A percentile compares a stretch with the other conserved stretches of the same genome.
These are phyloP conservation scores for Astrothelium subdiscretum DNA, from an alignment of 495 filamentous ascomycete genomes.

Conservation along the genomic window DNA sequence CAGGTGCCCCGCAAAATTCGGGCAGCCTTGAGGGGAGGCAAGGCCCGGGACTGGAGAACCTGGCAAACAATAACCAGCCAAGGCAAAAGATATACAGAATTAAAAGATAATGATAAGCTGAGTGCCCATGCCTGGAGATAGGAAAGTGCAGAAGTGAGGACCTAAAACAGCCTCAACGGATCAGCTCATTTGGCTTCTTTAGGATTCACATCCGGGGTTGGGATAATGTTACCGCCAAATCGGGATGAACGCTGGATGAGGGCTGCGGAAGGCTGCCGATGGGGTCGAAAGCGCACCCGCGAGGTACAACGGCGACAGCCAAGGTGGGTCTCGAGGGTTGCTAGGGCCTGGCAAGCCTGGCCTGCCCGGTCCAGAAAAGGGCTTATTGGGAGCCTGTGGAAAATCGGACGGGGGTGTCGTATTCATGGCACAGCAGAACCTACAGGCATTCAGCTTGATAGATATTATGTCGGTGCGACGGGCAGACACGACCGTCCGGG, in stretches of 20 bases:
- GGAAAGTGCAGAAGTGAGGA: not conserved
- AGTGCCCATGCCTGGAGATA: not conserved
- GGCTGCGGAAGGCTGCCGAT: constrained; percentile 1
- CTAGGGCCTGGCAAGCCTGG: not conserved
- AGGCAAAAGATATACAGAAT: not conserved
- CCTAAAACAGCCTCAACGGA: not conserved
- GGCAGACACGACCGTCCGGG: not conserved
- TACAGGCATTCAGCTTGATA: not conserved
- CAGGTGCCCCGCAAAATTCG: not conserved
- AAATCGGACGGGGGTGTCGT: not conserved
- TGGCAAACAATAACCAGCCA: not conserved
- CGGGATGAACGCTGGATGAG: not conserved
- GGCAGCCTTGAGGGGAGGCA: not conserved
- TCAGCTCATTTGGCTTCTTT: not conserved
- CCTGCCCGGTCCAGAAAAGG: not conserved
- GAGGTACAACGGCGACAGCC: not conserved
- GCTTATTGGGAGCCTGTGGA: not conserved
- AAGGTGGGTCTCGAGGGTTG: not conserved
- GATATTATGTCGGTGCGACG: not conserved
- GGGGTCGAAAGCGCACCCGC: not conserved
- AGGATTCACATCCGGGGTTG: not conserved
- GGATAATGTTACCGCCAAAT: not conserved
- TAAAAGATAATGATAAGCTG: not conserved
- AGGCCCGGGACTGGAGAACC: not conserved
- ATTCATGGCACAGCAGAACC: not conserved